A percentile compares a stretch with the other conserved stretches of the same genome.
Evolutionary conservation across 179 eudicot genomes (phyloP).

Genomic region (Amaranthus tricolor): DNA sequence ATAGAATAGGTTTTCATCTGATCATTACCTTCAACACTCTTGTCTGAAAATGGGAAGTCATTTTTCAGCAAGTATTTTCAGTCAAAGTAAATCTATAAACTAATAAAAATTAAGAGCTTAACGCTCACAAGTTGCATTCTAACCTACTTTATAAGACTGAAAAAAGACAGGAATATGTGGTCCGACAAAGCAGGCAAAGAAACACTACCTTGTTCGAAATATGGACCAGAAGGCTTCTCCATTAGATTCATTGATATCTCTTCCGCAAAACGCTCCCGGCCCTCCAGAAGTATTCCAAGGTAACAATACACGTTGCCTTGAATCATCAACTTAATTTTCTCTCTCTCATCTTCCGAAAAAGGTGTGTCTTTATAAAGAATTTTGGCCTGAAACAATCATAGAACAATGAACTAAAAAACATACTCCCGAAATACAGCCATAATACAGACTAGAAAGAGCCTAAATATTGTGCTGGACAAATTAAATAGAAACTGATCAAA

Average conservation of each 20-base stretch:
- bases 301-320: conserved; percentile 87
- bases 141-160: neutral
- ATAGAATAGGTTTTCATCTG: conserved; percentile 58
- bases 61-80: conserved; percentile 15
- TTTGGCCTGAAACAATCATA: conserved; percentile 52
- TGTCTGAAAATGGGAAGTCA: conserved; percentile 31
- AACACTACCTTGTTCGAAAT: conserved; percentile 49
- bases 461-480: neutral
- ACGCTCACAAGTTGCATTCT: neutral
- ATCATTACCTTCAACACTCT: conserved; percentile 29
- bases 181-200: conserved; percentile 4
- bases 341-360: conserved; percentile 84
- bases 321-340: conserved; percentile 69
- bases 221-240: conserved; percentile 34
- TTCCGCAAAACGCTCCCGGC: conserved; percentile 95
- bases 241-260: conserved; percentile 44
- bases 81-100: neutral
- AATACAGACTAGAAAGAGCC: neutral
- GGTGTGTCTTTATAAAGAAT: conserved; percentile 76
- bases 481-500: conserved; percentile 4
- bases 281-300: conserved; percentile 84
- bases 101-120: neutral
- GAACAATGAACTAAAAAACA: conserved; percentile 1
- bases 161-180: neutral
- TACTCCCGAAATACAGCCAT: neutral